Conservation (phyloP, 805 yeast species). For the Millerozyma miso region DNA sequence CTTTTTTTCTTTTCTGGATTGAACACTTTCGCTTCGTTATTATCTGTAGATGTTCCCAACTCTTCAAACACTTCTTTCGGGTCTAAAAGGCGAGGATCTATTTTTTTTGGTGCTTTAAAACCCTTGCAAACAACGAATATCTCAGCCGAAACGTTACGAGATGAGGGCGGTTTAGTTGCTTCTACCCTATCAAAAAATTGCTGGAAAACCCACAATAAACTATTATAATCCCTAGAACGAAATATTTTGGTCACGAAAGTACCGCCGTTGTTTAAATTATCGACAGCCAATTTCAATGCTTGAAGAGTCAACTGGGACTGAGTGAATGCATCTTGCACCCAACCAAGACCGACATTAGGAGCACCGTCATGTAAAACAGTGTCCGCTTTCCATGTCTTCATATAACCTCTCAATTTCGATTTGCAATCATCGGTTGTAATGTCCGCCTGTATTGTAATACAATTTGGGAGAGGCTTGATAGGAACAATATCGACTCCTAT, state of each 20-base stretch:
- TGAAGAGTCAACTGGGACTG: conserved; percentile 94
- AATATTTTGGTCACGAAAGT: conserved; percentile 94
- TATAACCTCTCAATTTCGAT: conserved; percentile 87
- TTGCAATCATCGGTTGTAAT: conserved; percentile 98
- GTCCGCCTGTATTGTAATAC: conserved; percentile 92
- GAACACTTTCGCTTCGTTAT: conserved; percentile 84
- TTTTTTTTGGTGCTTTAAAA: conserved; percentile 91
- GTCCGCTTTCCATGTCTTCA: conserved; percentile 99
- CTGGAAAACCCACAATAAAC: conserved; percentile 94
- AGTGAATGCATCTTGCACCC: conserved; percentile 99
- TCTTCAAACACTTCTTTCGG: conserved; percentile 95
- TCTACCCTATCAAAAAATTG: conserved; percentile 95
- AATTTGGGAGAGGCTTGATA: conserved; percentile 92
- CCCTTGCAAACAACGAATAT: conserved; percentile 96
- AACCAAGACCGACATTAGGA: conserved; percentile 98
- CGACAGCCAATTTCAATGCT: conserved; percentile 91
- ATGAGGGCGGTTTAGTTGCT: conserved; percentile 98
- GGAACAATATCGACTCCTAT: conserved; percentile 99
- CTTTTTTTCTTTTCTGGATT: conserved; percentile 91
- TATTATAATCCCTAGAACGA: conserved; percentile 98
- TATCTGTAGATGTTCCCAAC: conserved; percentile 59
- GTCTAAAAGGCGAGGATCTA: conserved; percentile 90
- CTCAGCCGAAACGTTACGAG: conserved; percentile 98
- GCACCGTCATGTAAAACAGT: conserved; percentile 99
- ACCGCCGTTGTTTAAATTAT: conserved; percentile 87